Conservation (phyloP, 768 basidiomycete genomes). For the Agrocybe pediades region DNA sequence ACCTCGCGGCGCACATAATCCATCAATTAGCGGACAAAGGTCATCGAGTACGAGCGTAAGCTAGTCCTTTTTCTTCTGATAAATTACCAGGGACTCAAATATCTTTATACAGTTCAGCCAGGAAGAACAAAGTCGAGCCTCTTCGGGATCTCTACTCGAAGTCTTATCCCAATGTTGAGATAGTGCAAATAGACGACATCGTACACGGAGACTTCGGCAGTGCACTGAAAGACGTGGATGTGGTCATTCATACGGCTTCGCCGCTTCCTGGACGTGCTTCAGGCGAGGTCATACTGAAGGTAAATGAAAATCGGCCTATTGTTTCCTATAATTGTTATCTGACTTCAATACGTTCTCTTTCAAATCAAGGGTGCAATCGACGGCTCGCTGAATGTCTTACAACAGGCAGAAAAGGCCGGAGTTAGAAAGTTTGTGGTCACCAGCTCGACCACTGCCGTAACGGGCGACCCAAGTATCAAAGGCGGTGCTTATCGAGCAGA, state of each 20-base stretch:
- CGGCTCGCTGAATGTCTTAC: slow-evolving; percentile 37
- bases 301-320: not conserved
- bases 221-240: slow-evolving; percentile 43
- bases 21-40: slow-evolving; percentile 21
- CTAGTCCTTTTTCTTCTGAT: not conserved
- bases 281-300: slow-evolving; percentile 19
- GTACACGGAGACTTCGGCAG: slow-evolving; percentile 37
- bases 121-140: slow-evolving; percentile 18
- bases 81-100: not conserved
- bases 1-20: slow-evolving; percentile 25
- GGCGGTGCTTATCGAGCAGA: slow-evolving; percentile 2
- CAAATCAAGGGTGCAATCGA: slow-evolving; percentile 32
- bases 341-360: not conserved
- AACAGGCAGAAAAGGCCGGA: slow-evolving; percentile 38
- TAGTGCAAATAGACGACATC: slow-evolving; percentile 23
- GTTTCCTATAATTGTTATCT: not conserved
- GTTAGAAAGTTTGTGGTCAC: slow-evolving; percentile 39
- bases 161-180: slow-evolving; percentile 19
- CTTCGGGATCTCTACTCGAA: slow-evolving; percentile 12
- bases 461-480: slow-evolving; percentile 17
- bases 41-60: slow-evolving; percentile 27
- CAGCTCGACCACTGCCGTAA: slow-evolving; percentile 36
- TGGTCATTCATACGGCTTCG: slow-evolving; percentile 42
- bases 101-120: slow-evolving; percentile 20
- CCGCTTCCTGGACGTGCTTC: slow-evolving; percentile 22